A percentile compares a stretch with the other conserved stretches of the same genome.
phyloP scores from a whole-genome alignment of 2,329 filamentous ascomycete genomes.

The Fusarium coicis region DNA sequence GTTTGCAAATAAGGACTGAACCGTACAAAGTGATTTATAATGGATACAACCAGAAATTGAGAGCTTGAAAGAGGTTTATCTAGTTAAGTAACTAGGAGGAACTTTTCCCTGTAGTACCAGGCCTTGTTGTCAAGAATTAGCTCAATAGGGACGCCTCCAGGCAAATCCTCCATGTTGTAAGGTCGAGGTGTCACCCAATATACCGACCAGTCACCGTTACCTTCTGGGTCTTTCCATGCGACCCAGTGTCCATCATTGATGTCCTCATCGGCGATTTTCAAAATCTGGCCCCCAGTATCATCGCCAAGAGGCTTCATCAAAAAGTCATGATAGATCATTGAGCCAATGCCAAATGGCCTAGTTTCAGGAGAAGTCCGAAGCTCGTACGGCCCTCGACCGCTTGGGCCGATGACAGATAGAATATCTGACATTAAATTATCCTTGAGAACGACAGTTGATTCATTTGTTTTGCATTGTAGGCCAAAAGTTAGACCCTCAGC shows the following conservation, averaged over 20 bases:
- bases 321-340: neutral
- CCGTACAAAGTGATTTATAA: rapidly evolving
- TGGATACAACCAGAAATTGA: neutral
- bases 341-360: neutral
- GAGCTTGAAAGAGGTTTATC: neutral
- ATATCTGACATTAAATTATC: neutral
- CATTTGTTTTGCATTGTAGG: neutral
- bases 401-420: neutral
- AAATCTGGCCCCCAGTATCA: rapidly evolving
- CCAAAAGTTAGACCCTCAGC: rapidly evolving
- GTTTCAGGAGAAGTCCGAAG: neutral
- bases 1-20: neutral
- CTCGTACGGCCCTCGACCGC: neutral
- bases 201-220: neutral
- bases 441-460: neutral
- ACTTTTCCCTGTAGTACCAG: rapidly evolving
- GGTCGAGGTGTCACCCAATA: neutral
- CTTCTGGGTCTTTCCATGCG: neutral
- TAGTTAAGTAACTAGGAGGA: neutral
- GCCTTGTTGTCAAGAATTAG: neutral
- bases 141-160: neutral
- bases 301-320: neutral
- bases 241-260: neutral
- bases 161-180: neutral
- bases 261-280: neutral